Conservation (phyloP, 495 filamentous ascomycete genomes). For the Annulohypoxylon nitens region DNA sequence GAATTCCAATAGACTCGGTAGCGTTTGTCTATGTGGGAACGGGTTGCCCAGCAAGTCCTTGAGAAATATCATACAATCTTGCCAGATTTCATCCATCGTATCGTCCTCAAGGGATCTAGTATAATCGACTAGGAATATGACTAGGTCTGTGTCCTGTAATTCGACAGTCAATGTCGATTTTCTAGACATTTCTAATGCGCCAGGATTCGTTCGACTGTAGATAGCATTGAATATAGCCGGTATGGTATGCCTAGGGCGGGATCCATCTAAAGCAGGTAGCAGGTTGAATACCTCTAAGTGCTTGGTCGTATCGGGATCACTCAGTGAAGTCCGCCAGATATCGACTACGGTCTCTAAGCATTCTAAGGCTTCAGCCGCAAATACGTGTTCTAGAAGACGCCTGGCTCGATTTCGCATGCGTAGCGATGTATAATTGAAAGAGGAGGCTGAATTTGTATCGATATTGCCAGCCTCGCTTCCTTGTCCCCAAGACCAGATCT, state of each 20-base stretch:
- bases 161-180: conserved; percentile 90
- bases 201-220: conserved; percentile 90
- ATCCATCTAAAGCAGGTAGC: conserved; percentile 91
- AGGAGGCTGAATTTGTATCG: conserved; percentile 79
- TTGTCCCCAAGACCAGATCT: conserved; percentile 94
- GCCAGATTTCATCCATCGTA: conserved; percentile 99
- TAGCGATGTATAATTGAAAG: conserved; percentile 88
- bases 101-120: conserved; percentile 92
- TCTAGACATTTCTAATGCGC: conserved; percentile 79
- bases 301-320: conserved; percentile 52
- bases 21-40: conserved; percentile 90
- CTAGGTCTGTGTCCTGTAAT: conserved; percentile 83
- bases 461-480: conserved; percentile 66
- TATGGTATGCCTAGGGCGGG: conserved; percentile 90
- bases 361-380: conserved; percentile 93
- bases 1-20: conserved; percentile 89
- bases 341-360: conserved; percentile 91
- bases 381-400: conserved; percentile 90
- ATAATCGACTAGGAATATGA: conserved; percentile 90
- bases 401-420: conserved; percentile 90
- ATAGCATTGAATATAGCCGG: conserved; percentile 98
- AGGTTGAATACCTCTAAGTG: conserved; percentile 77
- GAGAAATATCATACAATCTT: conserved; percentile 91
- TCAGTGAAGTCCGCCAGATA: conserved; percentile 73
- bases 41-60: conserved; percentile 93